Percentiles rank a stretch among this genome's conserved stretches.
phyloP scores from a whole-genome alignment of 2,329 filamentous ascomycete genomes.

The Botrytis pseudocinerea region DNA sequence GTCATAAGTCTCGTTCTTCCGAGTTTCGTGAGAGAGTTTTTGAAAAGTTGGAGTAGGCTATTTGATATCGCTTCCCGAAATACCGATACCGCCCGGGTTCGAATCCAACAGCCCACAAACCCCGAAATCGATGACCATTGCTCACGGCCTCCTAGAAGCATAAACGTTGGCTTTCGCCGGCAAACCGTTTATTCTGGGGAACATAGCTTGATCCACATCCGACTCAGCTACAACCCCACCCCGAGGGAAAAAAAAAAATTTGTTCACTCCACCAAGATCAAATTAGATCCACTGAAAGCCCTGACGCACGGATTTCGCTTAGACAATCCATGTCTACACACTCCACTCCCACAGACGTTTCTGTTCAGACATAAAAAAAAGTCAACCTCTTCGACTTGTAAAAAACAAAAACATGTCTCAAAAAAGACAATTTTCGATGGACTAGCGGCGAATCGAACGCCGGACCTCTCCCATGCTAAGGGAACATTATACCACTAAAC shows the following conservation, averaged over 20 bases:
- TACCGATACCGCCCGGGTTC: neutral
- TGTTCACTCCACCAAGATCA: neutral
- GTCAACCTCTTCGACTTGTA: neutral
- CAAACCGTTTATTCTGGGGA: neutral
- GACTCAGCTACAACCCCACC: neutral
- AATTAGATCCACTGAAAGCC: neutral
- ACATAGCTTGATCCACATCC: neutral
- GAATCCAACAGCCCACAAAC: neutral
- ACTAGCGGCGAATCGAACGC: conserved; percentile 4
- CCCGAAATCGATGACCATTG: neutral
- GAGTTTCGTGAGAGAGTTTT: neutral
- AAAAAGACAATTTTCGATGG: accelerated
- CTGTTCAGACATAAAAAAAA: neutral
- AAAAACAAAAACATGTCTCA: accelerated
- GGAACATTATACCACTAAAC: neutral
- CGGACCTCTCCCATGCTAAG: neutral
- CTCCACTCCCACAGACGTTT: neutral
- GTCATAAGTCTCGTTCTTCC: neutral
- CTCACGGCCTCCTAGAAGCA: neutral
- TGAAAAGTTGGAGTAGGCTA: neutral
- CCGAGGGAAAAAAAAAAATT: neutral
- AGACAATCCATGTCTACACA: neutral
- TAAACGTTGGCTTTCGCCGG: neutral
- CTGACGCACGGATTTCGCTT: neutral
- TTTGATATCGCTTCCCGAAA: neutral